phyloP scores from a whole-genome alignment of 768 basidiomycete genomes.

The Phaeotremella fagi region DNA sequence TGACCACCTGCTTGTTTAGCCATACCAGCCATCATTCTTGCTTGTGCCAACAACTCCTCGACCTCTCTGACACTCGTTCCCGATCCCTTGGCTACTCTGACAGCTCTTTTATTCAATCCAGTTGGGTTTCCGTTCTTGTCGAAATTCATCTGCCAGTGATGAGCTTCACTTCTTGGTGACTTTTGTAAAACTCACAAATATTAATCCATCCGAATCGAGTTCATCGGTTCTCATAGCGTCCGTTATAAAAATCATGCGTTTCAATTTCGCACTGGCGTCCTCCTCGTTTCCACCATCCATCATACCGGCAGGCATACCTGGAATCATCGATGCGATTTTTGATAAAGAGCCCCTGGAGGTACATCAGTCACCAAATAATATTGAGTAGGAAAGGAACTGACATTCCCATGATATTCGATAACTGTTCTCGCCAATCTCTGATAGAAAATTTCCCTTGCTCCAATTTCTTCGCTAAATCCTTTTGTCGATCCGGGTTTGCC shows the following conservation, averaged over 20 bases:
- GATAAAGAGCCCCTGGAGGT: conserved; percentile 84
- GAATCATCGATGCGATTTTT: conserved; percentile 98
- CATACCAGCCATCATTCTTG: conserved; percentile 98
- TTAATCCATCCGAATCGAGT: conserved; percentile 87
- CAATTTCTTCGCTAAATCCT: conserved; percentile 94
- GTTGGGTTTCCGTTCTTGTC: conserved; percentile 45
- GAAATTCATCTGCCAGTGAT: conserved; percentile 30
- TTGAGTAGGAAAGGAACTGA: conserved; percentile 47
- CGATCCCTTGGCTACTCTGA: conserved; percentile 83
- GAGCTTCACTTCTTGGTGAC: background rate
- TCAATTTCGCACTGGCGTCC: conserved; percentile 83
- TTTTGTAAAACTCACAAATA: conserved; percentile 60
- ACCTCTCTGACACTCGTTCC: conserved; percentile 95
- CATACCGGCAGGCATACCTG: conserved; percentile 85
- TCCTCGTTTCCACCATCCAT: conserved; percentile 83
- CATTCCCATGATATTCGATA: conserved; percentile 98
- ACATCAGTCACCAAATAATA: conserved; percentile 5
- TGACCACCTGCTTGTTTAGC: conserved; percentile 97
- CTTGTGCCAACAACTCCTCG: conserved; percentile 94
- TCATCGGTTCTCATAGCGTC: conserved; percentile 94
- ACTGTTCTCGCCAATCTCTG: conserved; percentile 95
- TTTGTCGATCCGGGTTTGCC: conserved; percentile 94
- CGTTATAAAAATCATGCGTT: conserved; percentile 97
- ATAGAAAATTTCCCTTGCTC: conserved; percentile 90
- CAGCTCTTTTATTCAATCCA: conserved; percentile 84